A percentile compares a stretch with the other conserved stretches of the same genome.
phyloP scores from a whole-genome alignment of 805 yeast genomes.

The Wickerhamomyces kurtzmanii region DNA sequence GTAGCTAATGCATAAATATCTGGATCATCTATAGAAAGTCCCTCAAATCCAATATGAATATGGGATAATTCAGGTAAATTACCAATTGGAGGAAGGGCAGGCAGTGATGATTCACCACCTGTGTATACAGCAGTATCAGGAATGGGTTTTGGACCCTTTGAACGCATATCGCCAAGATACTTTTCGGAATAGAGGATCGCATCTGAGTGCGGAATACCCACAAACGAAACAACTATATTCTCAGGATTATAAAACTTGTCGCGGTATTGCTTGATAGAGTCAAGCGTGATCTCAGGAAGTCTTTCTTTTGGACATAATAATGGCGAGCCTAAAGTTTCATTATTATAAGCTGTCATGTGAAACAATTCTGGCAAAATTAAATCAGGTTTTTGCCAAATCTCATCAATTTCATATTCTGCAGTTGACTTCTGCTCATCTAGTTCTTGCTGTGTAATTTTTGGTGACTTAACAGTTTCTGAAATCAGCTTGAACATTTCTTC shows the following conservation, averaged over 20 bases:
- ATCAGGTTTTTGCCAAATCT: constrained; percentile 77
- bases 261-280: constrained; percentile 52
- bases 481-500: constrained; percentile 69
- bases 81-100: constrained; percentile 47
- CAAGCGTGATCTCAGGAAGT: constrained; percentile 42
- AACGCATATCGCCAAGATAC: constrained; percentile 55
- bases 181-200: constrained; percentile 58
- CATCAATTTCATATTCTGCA: constrained; percentile 74
- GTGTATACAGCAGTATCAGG: constrained; percentile 39
- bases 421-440: constrained; percentile 63
- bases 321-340: constrained; percentile 78
- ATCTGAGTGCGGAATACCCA: constrained; percentile 65
- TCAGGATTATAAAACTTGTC: constrained; percentile 65
- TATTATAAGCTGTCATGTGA: constrained; percentile 70
- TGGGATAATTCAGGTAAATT: constrained; percentile 75
- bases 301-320: constrained; percentile 70
- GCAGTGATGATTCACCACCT: constrained; percentile 48
- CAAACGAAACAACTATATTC: constrained; percentile 74
- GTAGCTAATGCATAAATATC: constrained; percentile 89
- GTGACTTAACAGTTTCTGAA: constrained; percentile 69
- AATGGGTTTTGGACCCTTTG: constrained; percentile 16
- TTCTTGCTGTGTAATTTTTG: constrained; percentile 60
- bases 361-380: constrained; percentile 81
- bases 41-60: constrained; percentile 81
- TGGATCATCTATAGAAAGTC: constrained; percentile 70